These are phyloP conservation scores for Backusella psychrophila DNA, from an alignment of 192 early-diverging fungal genomes.

Conservation along the genomic window DNA sequence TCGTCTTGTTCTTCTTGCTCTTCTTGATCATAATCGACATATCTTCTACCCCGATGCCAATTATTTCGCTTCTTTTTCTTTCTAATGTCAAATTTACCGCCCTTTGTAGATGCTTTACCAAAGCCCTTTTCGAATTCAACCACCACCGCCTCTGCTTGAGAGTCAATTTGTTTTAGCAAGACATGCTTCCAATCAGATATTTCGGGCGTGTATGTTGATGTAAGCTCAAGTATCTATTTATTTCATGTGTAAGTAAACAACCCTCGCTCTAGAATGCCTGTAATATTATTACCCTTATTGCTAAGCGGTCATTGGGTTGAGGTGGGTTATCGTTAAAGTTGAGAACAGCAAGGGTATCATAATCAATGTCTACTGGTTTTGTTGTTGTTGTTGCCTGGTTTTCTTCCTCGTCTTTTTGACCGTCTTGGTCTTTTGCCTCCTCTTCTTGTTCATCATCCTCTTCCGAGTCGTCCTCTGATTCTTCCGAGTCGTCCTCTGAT, in stretches of 20 bases:
- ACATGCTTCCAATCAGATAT: conserved; percentile 10
- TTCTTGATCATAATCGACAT: neutral
- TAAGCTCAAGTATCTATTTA: conserved; percentile 5
- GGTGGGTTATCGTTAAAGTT: neutral
- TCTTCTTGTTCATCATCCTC: neutral
- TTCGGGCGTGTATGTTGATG: conserved; percentile 11
- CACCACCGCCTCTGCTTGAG: neutral
- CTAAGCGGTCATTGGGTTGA: neutral
- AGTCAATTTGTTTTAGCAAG: neutral
- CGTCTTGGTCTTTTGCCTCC: too few relatives aligned
- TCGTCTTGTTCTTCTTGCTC: neutral
- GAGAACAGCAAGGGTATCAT: neutral
- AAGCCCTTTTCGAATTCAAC: neutral
- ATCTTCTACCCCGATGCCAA: neutral
- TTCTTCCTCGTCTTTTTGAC: neutral
- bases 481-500: neutral
- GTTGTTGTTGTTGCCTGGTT: neutral
- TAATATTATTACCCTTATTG: neutral
- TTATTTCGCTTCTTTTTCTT: neutral
- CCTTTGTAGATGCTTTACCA: conserved; percentile 7
- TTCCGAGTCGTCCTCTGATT: neutral
- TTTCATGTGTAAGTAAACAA: neutral
- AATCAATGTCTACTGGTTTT: neutral
- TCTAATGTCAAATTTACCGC: conserved; percentile 11
- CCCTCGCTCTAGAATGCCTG: neutral